Evolutionary conservation across 345 rosid genomes (phyloP).

Genomic region (Moricandia arvensis): DNA sequence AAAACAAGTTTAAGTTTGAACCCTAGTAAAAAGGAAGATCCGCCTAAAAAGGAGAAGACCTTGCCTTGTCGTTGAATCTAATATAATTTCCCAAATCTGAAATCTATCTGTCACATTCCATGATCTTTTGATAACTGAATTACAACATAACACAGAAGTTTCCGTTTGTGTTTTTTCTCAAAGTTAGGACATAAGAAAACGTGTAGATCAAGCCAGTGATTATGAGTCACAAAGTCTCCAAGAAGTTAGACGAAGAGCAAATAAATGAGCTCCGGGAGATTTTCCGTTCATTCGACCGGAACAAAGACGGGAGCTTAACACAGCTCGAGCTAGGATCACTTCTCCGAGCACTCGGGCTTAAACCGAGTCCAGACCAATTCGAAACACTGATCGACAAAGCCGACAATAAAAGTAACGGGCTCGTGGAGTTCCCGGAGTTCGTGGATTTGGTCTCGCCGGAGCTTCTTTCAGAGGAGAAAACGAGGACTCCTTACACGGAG

Average conservation of each 20-base stretch:
- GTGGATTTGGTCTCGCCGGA: slow-evolving; percentile 76
- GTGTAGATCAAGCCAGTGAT: slow-evolving; percentile 18
- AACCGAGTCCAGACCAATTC: slow-evolving; percentile 72
- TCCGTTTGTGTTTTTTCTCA: neutral
- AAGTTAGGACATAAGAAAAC: slow-evolving; percentile 2
- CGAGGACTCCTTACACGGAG: slow-evolving; percentile 70
- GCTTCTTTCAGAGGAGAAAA: slow-evolving; percentile 50
- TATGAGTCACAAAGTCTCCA: slow-evolving; percentile 53
- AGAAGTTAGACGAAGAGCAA: slow-evolving; percentile 71
- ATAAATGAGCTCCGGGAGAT: slow-evolving; percentile 74
- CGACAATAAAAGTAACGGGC: slow-evolving; percentile 79
- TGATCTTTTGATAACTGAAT: slow-evolving; percentile 11
- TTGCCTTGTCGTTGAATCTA: slow-evolving; percentile 15
- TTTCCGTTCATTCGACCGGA: slow-evolving; percentile 80
- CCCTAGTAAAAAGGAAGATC: slow-evolving; percentile 39
- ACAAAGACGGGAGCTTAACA: slow-evolving; percentile 86
- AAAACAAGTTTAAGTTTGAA: slow-evolving; percentile 11
- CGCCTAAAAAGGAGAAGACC: slow-evolving; percentile 30
- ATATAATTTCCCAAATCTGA: neutral
- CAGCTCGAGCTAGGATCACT: slow-evolving; percentile 88
- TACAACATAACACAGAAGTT: slow-evolving; percentile 4
- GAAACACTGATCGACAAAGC: slow-evolving; percentile 69
- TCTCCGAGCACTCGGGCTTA: slow-evolving; percentile 69
- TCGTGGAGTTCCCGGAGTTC: slow-evolving; percentile 86
- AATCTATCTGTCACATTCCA: neutral